Conservation (phyloP, 495 filamentous ascomycete genomes). For the Neurospora sp. region DNA sequence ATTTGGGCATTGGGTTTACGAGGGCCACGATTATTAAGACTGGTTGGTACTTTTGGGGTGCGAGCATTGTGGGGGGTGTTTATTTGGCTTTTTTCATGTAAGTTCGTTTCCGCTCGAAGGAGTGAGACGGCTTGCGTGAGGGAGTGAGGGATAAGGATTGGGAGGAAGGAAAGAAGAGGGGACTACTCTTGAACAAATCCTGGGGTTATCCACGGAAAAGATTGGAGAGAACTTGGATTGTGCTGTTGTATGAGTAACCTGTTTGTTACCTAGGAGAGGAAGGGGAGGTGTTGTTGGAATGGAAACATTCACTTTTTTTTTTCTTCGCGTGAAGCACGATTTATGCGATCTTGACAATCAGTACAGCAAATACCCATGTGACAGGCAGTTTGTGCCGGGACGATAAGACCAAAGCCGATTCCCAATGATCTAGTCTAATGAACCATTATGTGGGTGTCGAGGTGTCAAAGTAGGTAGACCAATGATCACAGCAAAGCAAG, state of each 20-base stretch:
- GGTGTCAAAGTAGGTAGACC: too few relatives aligned
- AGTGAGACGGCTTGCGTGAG: neutral
- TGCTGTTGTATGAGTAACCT: neutral
- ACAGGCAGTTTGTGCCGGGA: too few relatives aligned
- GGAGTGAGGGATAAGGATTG: neutral
- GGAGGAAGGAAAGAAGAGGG: neutral
- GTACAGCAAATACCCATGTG: neutral
- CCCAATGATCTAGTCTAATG: neutral
- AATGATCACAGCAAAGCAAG: too few relatives aligned
- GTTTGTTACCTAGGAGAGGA: neutral
- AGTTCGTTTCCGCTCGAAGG: neutral
- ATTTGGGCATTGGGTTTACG: constrained; percentile 57
- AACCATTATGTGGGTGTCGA: neutral
- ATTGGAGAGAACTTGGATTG: neutral
- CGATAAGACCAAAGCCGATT: too few relatives aligned
- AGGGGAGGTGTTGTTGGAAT: neutral
- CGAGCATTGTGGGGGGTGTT: constrained; percentile 52
- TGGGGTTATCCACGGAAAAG: neutral
- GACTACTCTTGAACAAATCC: neutral
- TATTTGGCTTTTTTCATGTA: constrained; percentile 43
- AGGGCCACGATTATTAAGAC: constrained; percentile 63
- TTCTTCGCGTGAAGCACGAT: neutral
- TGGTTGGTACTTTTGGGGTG: constrained; percentile 65
- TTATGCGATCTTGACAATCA: neutral
- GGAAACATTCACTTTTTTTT: neutral